Evolutionary conservation across 805 yeast species (phyloP), one percentile per base, ranked within the genome.

Genomic region (Kodamaea fukazawae): DNA sequence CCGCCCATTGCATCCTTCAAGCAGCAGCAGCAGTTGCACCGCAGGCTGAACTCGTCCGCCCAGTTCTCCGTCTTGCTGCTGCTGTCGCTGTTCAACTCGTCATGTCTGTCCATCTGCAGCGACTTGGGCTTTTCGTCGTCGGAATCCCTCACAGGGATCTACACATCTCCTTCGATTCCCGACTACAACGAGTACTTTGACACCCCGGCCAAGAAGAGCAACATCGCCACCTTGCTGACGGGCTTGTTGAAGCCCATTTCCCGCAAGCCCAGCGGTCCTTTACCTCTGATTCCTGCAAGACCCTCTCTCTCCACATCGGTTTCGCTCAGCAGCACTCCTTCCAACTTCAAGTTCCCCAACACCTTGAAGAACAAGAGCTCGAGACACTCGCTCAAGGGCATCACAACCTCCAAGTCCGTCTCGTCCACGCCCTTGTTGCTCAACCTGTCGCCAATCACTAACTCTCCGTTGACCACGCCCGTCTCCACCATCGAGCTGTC

Each of bases 381-480:
- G 9, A 40, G 48, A 12, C 50, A 44, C 36, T 42, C 42, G 29
- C 49, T 46, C 39, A 46, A 43, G 32, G 22, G 47, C 7, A 15
- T 42, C 30, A 34, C 33, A 22, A 41, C 46, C 6, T 29, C 34
- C 11, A 29, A 41, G 13, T 34, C 41, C 22, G 34, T 32, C 32
- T 25, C 38, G n/a, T 12, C 42, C 11, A 30, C 43, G n/a, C 42
- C 50, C 5, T 36, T 41, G 11, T 34, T 42, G 23, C 36, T 43
- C 32, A 36, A 36, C 20, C 49, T 67, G 29, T 59, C 69, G 0
- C 70, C 70, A 12, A 46, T 55, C 12, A 50, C 60, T 16, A 55
- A 64, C 46, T 64, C 70, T 11, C 73, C 73, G 10, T 50, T 65
- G 23, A 47, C 54, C 36, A 58, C 60, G 5, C 63, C 68, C 1